These are phyloP conservation scores for Phyllosticta capitalensis DNA, from an alignment of 2,329 filamentous ascomycete species.

Conservation along the genomic window DNA sequence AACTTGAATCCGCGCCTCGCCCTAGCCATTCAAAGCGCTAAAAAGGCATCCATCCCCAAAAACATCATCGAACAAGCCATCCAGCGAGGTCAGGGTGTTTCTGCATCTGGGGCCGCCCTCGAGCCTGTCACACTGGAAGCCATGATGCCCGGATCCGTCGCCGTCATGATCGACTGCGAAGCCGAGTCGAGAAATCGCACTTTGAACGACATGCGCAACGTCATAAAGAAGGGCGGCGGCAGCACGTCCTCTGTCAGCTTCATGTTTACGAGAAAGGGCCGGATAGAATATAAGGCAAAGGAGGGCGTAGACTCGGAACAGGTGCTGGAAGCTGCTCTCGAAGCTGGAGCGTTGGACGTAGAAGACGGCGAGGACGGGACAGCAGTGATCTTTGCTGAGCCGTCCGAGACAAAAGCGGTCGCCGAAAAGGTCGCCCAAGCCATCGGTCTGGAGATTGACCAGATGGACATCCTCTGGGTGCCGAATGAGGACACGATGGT, in stretches of 20 bases:
- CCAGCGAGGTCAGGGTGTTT: conserved; percentile 78
- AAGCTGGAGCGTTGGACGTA: conserved; percentile 71
- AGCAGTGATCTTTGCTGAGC: conserved; percentile 62
- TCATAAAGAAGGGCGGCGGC: conserved; percentile 64
- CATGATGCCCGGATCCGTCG: conserved; percentile 63
- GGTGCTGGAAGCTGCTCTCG: conserved; percentile 70
- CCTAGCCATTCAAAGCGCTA: conserved; percentile 62
- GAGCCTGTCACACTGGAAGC: conserved; percentile 71
- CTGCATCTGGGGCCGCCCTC: conserved; percentile 62
- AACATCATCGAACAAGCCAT: conserved; percentile 75
- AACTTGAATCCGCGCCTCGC: conserved; percentile 68
- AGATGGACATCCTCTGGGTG: conserved; percentile 75
- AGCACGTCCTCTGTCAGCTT: conserved; percentile 66
- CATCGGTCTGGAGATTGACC: conserved; percentile 58
- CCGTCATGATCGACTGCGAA: conserved; percentile 74
- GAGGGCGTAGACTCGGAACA: conserved; percentile 49
- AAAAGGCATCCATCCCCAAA: conserved; percentile 80
- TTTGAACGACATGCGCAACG: conserved; percentile 59
- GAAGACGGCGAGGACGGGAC: conserved; percentile 58
- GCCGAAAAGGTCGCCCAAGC: conserved; percentile 54
- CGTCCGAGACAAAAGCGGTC: conserved; percentile 53
- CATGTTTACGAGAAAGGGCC: conserved; percentile 74
- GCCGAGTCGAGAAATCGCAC: conserved; percentile 71
- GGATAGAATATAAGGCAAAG: conserved; percentile 57
- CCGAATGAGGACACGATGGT: conserved; percentile 72